These are phyloP conservation scores for Chaetomiaceae sp. DNA, from an alignment of 2,329 filamentous ascomycete species.

Conservation along the genomic window DNA sequence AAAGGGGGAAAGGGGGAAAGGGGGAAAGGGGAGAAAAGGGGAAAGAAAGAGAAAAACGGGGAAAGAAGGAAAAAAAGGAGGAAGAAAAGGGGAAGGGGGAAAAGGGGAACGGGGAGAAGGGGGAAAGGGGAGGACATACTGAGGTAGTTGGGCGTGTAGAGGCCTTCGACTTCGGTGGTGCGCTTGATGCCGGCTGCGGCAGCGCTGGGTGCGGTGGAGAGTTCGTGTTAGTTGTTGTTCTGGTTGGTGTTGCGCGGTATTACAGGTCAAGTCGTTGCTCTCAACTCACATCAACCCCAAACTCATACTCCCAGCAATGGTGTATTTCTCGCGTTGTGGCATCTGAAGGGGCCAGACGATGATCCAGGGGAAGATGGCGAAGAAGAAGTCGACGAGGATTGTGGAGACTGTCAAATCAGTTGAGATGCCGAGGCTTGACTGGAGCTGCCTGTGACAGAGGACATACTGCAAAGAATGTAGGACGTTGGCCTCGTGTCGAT, in stretches of 20 bases:
- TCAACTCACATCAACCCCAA: conserved; percentile 18
- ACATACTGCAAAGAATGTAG: conserved; percentile 17
- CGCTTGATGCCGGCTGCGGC: conserved; percentile 17
- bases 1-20: neutral
- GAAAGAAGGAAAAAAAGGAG: neutral
- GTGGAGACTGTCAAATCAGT: conserved; percentile 8
- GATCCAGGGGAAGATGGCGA: conserved; percentile 17
- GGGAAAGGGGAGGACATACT: neutral
- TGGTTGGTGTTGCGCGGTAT: neutral
- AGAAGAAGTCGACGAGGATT: conserved; percentile 20
- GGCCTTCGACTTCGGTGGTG: conserved; percentile 15
- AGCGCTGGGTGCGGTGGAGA: neutral
- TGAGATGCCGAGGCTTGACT: neutral
- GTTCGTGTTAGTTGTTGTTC: neutral
- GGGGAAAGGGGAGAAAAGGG: too few relatives aligned
- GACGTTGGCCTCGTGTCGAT: conserved; percentile 17
- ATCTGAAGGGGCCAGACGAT: conserved; percentile 20
- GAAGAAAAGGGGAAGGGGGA: neutral
- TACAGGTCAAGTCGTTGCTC: too few relatives aligned
- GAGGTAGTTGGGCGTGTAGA: conserved; percentile 16
- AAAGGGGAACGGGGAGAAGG: neutral
- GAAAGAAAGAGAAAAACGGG: neutral
- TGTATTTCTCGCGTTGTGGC: conserved; percentile 17
- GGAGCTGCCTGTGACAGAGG: neutral
- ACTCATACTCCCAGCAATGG: conserved; percentile 23